phyloP scores from a whole-genome alignment of 208 protist genomes.

The Leishmania tropica region DNA sequence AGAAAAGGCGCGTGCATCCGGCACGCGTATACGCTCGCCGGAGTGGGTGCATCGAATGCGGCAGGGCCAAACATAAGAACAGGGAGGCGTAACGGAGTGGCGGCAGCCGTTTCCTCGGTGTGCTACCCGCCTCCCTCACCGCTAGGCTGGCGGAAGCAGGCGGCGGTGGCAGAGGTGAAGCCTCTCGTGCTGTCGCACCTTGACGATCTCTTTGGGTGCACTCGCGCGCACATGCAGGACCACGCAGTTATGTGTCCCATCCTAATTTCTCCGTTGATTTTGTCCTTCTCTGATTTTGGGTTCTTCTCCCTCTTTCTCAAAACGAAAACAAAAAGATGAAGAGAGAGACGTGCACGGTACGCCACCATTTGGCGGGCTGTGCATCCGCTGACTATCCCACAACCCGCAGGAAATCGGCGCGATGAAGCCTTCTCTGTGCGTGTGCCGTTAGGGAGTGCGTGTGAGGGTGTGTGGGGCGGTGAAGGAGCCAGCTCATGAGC shows the following conservation, averaged over 20 bases:
- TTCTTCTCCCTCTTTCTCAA: neutral
- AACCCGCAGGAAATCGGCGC: neutral
- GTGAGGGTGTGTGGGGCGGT: neutral
- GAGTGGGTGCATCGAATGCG: neutral
- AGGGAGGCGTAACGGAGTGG: neutral
- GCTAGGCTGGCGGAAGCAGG: neutral
- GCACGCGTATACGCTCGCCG: neutral
- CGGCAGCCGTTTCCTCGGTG: neutral
- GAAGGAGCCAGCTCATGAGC: neutral
- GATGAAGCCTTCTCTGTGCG: neutral
- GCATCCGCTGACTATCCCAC: neutral
- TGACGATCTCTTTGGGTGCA: neutral
- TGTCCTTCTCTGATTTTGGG: neutral
- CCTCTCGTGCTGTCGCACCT: neutral
- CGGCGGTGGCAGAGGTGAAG: neutral
- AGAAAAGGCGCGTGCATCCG: neutral
- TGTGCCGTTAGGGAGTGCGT: neutral
- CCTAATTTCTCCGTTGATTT: neutral
- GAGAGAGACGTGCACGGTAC: neutral
- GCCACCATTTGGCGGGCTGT: no score
- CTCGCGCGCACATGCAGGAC: neutral
- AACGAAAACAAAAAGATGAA: neutral
- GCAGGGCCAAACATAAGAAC: neutral
- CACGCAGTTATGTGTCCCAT: neutral
- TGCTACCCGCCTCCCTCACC: neutral